phyloP scores from a whole-genome alignment of 345 rosid species.

The Moringa oleifera region DNA sequence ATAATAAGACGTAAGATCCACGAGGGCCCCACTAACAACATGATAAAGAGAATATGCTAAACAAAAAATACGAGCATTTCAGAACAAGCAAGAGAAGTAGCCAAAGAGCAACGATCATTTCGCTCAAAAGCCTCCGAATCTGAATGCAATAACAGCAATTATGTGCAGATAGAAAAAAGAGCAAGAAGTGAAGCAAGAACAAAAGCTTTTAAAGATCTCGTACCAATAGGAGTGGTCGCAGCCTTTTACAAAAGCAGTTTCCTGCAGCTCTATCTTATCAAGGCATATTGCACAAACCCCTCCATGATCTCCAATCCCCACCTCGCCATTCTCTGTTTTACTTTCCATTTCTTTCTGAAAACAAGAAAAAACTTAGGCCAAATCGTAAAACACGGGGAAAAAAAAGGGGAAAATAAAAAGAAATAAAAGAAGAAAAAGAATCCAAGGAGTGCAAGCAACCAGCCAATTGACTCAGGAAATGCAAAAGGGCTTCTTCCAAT shows the following conservation, averaged over 20 bases:
- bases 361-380: conserved; percentile 1
- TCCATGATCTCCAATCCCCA: conserved; percentile 52
- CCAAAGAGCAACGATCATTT: no score
- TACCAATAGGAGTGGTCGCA: conserved; percentile 99
- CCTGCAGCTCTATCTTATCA: conserved; percentile 73
- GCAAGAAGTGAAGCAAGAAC: not conserved
- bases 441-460: not conserved
- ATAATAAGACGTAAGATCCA: no score
- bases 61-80: no score
- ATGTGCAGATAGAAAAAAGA: no score
- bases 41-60: no score
- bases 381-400: not conserved
- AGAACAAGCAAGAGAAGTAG: no score
- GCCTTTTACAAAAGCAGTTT: conserved; percentile 87
- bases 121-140: no score
- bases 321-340: conserved; percentile 20
- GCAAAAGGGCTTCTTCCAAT: no score
- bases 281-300: conserved; percentile 86
- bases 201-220: conserved; percentile 9
- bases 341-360: conserved; percentile 43
- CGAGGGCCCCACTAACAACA: no score
- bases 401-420: not conserved
- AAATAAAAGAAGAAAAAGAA: not conserved
- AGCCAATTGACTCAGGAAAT: not conserved
- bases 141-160: no score